Percentiles rank a stretch among this genome's conserved stretches.
phyloP scores from a whole-genome alignment of 805 yeast species.

The Candida pini region DNA sequence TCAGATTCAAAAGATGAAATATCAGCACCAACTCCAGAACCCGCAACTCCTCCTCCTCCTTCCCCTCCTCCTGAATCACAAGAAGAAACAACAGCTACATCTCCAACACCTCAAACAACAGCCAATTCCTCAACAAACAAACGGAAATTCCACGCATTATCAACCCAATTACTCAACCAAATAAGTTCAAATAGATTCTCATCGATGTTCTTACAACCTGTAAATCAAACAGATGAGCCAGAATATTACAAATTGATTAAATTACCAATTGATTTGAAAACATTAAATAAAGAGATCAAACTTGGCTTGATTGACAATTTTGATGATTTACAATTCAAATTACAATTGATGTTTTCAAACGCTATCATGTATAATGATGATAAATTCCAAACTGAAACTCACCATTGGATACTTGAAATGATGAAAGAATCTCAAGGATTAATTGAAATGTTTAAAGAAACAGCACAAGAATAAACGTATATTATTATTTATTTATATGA shows the following conservation, averaged over 20 bases:
- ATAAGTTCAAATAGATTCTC: slow-evolving; percentile 69
- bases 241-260: slow-evolving; percentile 57
- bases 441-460: slow-evolving; percentile 52
- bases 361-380: slow-evolving; percentile 77
- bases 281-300: slow-evolving; percentile 51
- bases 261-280: slow-evolving; percentile 64
- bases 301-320: slow-evolving; percentile 47
- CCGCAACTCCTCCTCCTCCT: too few species aligned
- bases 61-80: slow-evolving; percentile 7
- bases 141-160: slow-evolving; percentile 56
- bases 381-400: slow-evolving; percentile 51
- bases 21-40: slow-evolving; percentile 16
- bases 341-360: slow-evolving; percentile 75
- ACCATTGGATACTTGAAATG: slow-evolving; percentile 63
- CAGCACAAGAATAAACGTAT: slow-evolving; percentile 9
- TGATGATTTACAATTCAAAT: slow-evolving; percentile 57
- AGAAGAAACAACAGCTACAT: slow-evolving; percentile 11
- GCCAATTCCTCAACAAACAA: slow-evolving; percentile 24
- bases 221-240: slow-evolving; percentile 61
- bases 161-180: slow-evolving; percentile 56
- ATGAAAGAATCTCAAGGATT: slow-evolving; percentile 56
- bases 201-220: slow-evolving; percentile 68
- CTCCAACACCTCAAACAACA: slow-evolving; percentile 16
- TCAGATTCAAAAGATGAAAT: too few species aligned
- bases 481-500: too few species aligned